Conservation (phyloP, 164 flowering plant genomes). For the Aristolochia californica region DNA sequence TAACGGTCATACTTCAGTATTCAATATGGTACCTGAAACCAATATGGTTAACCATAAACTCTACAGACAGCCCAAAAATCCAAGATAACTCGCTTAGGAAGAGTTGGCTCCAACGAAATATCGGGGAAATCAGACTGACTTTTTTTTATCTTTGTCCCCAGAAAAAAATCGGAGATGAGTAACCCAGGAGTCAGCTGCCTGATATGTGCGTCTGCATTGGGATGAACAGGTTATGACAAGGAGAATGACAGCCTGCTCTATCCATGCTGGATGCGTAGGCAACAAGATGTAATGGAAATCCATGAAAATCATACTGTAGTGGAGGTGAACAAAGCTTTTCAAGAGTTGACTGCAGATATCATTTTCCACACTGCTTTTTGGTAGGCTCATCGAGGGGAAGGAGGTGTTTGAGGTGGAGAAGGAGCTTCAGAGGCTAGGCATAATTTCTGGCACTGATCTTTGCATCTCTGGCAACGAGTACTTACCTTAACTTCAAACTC, state of each 20-base stretch:
- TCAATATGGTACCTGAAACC: too few relatives aligned
- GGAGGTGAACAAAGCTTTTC: conserved; percentile 15
- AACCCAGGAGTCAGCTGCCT: too few relatives aligned
- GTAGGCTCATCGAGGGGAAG: conserved; percentile 20
- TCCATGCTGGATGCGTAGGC: conserved; percentile 17
- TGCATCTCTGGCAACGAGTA: conserved; percentile 22
- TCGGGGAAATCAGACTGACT: too few relatives aligned
- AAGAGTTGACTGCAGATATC: conserved; percentile 19
- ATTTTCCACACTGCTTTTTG: conserved; percentile 26
- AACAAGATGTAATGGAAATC: conserved; percentile 6
- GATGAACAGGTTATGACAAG: conserved; percentile 13
- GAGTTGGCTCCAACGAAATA: too few relatives aligned
- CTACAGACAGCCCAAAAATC: too few relatives aligned
- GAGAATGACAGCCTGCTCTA: conserved; percentile 17
- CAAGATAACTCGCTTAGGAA: too few relatives aligned
- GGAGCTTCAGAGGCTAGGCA: conserved; percentile 13
- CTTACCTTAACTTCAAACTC: not conserved
- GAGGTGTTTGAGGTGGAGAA: conserved; percentile 18
- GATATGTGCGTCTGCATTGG: too few relatives aligned
- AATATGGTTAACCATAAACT: too few relatives aligned
- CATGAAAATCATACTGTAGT: conserved; percentile 4
- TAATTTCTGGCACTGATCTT: conserved; percentile 6
- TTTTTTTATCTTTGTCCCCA: too few relatives aligned
- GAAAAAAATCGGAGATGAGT: too few relatives aligned
- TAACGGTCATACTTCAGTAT: too few relatives aligned